Base-by-base conservation (phyloP, 768 basidiomycete genomes). In the Calvatia gigantea region DNA sequence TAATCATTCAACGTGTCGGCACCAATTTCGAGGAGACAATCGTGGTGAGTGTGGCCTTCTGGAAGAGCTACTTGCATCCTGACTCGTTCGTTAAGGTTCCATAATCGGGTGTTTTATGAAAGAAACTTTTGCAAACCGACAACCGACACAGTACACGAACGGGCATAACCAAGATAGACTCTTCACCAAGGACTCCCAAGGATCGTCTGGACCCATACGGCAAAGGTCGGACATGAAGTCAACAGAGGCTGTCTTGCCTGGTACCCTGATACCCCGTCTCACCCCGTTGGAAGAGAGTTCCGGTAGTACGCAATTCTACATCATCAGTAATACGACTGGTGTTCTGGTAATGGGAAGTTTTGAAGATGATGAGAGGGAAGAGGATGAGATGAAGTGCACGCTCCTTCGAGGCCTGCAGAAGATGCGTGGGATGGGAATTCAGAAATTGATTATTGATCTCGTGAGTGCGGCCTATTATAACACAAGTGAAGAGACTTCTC, bases 261-360 rank as follows among this genome's bases (percentile, higher is more conserved):
- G 67, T 57, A 59, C 60, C 17, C 59, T 77, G 38, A 67, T 64
- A 35, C 84, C 83, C 2, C 32, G 58, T 12, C 51, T 73, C 14
- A 59, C 65, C 25, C 65, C 77, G 6, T 65, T 78, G 15, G 68
- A 70, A 45, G 76, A 75, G 42, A 80, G 80, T 60, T 71, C 73
- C 43, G 74, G 76, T 17, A 80, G 78, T 33, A 78, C 78, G 2
- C 78, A 82, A 58, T 85, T 84, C 62, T 82, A 76, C 60, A 63
- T 83, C 63, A 67, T 83, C n/a, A 65, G 73, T 2, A 82, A 83
- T 58, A 72, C 71, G 19, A 72, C 67, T 50, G 83, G 83, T 35
- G 78, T 84, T 11, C 69, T 84, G 33, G 79, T 81, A 6, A 73
- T 85, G 4, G 82, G 83, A 15, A 83, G 81, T 64, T 85, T 85